These are phyloP conservation scores for Umbelopsis sp. DNA, from an alignment of 192 early-diverging fungal genomes.

Conservation along the genomic window DNA sequence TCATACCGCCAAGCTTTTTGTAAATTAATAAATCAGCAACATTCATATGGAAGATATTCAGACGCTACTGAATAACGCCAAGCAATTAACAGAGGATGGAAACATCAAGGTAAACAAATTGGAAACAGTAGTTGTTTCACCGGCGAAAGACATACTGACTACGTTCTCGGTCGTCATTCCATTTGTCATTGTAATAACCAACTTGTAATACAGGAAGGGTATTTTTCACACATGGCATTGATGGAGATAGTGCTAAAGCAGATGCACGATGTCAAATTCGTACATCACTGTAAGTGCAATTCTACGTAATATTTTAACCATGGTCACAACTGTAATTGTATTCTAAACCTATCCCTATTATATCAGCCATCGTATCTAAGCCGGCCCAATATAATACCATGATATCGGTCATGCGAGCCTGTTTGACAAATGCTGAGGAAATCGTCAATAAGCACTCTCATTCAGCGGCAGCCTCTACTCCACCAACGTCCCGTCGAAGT, in stretches of 20 bases:
- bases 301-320: background rate
- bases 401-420: slow-evolving; percentile 26
- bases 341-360: background rate
- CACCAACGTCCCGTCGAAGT: slow-evolving; percentile 12
- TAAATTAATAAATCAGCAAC: background rate
- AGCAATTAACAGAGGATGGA: slow-evolving; percentile 30
- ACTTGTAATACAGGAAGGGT: slow-evolving; percentile 51
- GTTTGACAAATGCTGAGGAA: slow-evolving; percentile 29
- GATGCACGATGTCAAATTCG: slow-evolving; percentile 55
- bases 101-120: slow-evolving; percentile 28
- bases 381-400: slow-evolving; percentile 27
- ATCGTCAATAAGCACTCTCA: slow-evolving; percentile 26
- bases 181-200: background rate
- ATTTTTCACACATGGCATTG: slow-evolving; percentile 48
- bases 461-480: slow-evolving; percentile 20
- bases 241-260: slow-evolving; percentile 46
- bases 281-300: slow-evolving; percentile 53
- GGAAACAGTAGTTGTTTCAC: background rate
- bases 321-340: background rate
- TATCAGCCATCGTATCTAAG: slow-evolving; percentile 28
- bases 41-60: slow-evolving; percentile 28
- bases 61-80: slow-evolving; percentile 16
- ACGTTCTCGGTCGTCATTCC: background rate
- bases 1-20: slow-evolving; percentile 2
- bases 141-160: background rate